Evolutionary conservation across 768 basidiomycete species (phyloP).

Genomic region (Suillus weaverae): DNA sequence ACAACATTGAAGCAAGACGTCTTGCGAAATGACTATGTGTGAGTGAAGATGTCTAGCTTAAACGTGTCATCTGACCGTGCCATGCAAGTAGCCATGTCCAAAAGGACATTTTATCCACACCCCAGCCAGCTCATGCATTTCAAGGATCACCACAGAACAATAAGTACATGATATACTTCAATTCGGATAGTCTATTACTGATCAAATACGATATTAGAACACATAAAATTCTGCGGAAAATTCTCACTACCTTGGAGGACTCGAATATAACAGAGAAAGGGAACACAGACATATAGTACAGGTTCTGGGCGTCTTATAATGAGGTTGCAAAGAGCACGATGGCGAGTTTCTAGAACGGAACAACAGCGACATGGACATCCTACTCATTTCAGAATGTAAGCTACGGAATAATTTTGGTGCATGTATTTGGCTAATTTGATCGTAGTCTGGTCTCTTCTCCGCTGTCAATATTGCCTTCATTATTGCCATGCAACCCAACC

Average conservation of each 20-base stretch:
- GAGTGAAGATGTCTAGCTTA: too few species aligned
- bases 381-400: slow-evolving; percentile 27
- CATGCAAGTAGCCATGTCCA: too few species aligned
- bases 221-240: not conserved
- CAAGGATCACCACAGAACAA: too few species aligned
- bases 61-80: too few species aligned
- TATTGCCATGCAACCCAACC: slow-evolving; percentile 2
- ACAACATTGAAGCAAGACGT: too few species aligned
- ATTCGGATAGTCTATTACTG: not conserved
- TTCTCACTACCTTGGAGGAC: not conserved
- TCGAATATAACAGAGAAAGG: not conserved
- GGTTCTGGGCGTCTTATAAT: slow-evolving; percentile 16
- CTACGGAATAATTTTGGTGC: not conserved
- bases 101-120: too few species aligned
- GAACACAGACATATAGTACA: not conserved
- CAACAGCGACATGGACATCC: slow-evolving; percentile 19
- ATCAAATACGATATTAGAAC: not conserved
- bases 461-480: slow-evolving; percentile 6
- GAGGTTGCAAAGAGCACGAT: slow-evolving; percentile 16
- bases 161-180: too few species aligned
- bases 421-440: not conserved
- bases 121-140: too few species aligned
- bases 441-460: slow-evolving; percentile 8
- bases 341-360: slow-evolving; percentile 17
- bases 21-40: too few species aligned